Percentiles rank a stretch among this genome's conserved stretches.
phyloP scores from a whole-genome alignment of 176 grass and related monocot species.

The Rhynchospora breviuscula region DNA sequence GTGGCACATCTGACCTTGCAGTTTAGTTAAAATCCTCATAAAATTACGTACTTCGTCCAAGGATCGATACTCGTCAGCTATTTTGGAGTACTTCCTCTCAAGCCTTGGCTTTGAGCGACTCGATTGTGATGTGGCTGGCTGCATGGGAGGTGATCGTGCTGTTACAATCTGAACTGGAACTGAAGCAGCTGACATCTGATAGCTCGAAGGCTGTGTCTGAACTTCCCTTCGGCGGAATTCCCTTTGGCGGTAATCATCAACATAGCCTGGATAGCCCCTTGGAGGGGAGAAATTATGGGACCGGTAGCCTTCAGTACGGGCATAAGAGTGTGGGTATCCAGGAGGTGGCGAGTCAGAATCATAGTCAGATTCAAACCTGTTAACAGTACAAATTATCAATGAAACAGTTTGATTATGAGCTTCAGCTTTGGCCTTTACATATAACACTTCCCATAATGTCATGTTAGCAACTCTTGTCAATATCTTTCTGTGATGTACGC shows the following conservation, averaged over 20 bases:
- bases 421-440: background rate
- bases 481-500: background rate
- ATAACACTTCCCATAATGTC: background rate
- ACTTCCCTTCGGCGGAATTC: conserved; percentile 10
- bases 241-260: conserved; percentile 4
- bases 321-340: background rate
- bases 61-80: conserved; percentile 61
- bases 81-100: conserved; percentile 79
- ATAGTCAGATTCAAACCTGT: background rate
- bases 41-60: conserved; percentile 58
- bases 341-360: conserved; percentile 10
- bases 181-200: conserved; percentile 1
- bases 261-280: background rate
- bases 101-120: conserved; percentile 44
- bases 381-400: background rate
- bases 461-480: background rate
- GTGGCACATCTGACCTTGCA: conserved; percentile 1
- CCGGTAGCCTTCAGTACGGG: background rate
- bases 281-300: conserved; percentile 1
- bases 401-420: too few species aligned
- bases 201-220: conserved; percentile 12
- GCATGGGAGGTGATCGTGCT: conserved; percentile 18
- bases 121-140: conserved; percentile 11
- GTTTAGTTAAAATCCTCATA: background rate
- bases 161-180: conserved; percentile 15